These are phyloP conservation scores for Entophlyctis luteolus DNA, from an alignment of 192 early-diverging fungal genomes.

Conservation along the genomic window DNA sequence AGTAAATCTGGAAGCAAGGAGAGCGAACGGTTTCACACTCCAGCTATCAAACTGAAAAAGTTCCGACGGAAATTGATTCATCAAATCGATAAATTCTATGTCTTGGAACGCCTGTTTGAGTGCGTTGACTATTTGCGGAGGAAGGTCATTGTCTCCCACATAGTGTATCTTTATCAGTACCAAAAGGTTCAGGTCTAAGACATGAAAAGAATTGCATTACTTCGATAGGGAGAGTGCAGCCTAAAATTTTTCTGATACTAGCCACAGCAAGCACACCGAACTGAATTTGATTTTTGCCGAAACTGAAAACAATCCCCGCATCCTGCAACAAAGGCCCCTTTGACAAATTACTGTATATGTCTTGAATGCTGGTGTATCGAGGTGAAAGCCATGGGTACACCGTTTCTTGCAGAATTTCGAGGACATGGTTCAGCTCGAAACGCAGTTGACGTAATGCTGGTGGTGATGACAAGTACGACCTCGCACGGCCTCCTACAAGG, in stretches of 20 bases:
- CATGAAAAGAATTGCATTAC: too few species aligned
- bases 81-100: constrained; percentile 21
- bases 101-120: background rate
- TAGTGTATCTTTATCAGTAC: too few species aligned
- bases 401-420: background rate
- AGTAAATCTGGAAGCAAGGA: constrained; percentile 57
- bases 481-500: background rate
- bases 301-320: constrained; percentile 9
- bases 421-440: background rate
- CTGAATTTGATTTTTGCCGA: background rate
- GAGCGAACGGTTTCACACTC: constrained; percentile 56
- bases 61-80: constrained; percentile 29
- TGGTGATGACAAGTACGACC: too few species aligned
- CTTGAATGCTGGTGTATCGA: background rate
- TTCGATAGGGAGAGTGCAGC: constrained; percentile 53
- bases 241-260: constrained; percentile 22
- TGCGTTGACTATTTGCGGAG: background rate
- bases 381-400: constrained; percentile 7
- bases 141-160: constrained; percentile 29
- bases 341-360: background rate
- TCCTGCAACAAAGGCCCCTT: too few species aligned
- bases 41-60: background rate
- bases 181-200: too few species aligned
- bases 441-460: background rate
- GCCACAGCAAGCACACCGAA: background rate